Evolutionary conservation across 345 rosid genomes (phyloP).

Genomic region (Bruguiera parviflora): DNA sequence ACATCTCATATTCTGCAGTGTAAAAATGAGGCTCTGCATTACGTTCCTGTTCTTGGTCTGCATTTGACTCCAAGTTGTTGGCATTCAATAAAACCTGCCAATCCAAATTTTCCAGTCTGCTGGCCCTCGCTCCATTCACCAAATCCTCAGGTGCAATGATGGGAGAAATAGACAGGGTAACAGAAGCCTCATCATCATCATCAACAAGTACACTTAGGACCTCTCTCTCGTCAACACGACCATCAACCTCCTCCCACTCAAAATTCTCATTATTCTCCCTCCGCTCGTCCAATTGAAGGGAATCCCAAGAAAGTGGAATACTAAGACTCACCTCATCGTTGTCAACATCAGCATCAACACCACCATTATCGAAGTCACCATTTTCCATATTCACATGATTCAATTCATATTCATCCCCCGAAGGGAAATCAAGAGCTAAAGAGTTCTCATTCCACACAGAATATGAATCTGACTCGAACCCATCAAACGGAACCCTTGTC

Average conservation of each 20-base stretch:
- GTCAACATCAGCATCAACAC: slow-evolving; percentile 17
- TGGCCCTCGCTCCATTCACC: slow-evolving; percentile 47
- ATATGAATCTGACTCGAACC: slow-evolving; percentile 48
- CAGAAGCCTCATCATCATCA: slow-evolving; percentile 56
- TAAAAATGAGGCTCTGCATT: slow-evolving; percentile 43
- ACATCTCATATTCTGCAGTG: slow-evolving; percentile 62
- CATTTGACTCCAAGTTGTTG: slow-evolving; percentile 48
- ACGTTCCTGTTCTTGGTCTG: slow-evolving; percentile 38
- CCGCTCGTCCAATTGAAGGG: slow-evolving; percentile 62
- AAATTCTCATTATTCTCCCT: slow-evolving; percentile 62
- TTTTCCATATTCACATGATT: slow-evolving; percentile 14
- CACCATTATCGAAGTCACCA: slow-evolving; percentile 16
- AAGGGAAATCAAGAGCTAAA: slow-evolving; percentile 36
- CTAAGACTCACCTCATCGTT: slow-evolving; percentile 44
- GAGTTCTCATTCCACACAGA: slow-evolving; percentile 38
- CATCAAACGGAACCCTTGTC: slow-evolving; percentile 45
- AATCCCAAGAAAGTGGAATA: slow-evolving; percentile 70
- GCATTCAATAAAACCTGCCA: slow-evolving; percentile 85
- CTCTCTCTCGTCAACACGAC: slow-evolving; percentile 60
- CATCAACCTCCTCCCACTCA: slow-evolving; percentile 96
- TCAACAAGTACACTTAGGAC: slow-evolving; percentile 53
- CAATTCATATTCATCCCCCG: slow-evolving; percentile 47
- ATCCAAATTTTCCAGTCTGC: slow-evolving; percentile 46
- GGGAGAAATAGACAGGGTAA: slow-evolving; percentile 53
- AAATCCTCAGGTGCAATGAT: slow-evolving; percentile 51